These are phyloP conservation scores for Phytophthora palmivora DNA, from an alignment of 352 stramenopile species.

Conservation along the genomic window DNA sequence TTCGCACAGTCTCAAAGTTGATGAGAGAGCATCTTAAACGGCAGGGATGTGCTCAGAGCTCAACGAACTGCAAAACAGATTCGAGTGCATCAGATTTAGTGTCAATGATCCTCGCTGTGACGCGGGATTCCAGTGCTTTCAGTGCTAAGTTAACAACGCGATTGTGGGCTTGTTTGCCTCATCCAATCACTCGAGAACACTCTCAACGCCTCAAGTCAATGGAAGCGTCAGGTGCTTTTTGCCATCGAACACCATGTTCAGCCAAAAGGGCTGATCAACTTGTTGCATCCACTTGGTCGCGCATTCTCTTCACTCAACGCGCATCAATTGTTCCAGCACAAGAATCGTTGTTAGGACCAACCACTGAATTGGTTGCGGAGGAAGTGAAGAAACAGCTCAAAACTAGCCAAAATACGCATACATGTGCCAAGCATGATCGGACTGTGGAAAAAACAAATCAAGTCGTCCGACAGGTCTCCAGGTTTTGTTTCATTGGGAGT, in stretches of 20 bases:
- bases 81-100: not conserved
- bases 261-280: no score
- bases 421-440: not conserved
- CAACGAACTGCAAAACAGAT: not conserved
- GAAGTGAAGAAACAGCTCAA: not conserved
- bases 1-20: conserved; percentile 6
- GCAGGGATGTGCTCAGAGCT: not conserved
- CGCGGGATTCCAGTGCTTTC: not conserved
- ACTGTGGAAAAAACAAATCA: not conserved
- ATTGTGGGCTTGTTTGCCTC: conserved; percentile 7
- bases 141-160: not conserved
- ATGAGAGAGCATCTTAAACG: not conserved
- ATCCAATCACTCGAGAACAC: not conserved
- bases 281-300: not conserved
- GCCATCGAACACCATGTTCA: not conserved
- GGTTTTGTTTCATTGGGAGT: conserved; percentile 40
- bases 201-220: not conserved
- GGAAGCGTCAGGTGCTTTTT: not conserved
- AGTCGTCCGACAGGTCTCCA: conserved; percentile 20
- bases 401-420: not conserved
- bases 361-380: not conserved
- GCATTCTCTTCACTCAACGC: not conserved
- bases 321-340: not conserved
- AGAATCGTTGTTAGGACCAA: not conserved
- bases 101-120: conserved; percentile 1